Evolutionary conservation across 2,329 filamentous ascomycete species (phyloP), one percentile per base, ranked within the genome.

Genomic region (Dothistroma septosporum): DNA sequence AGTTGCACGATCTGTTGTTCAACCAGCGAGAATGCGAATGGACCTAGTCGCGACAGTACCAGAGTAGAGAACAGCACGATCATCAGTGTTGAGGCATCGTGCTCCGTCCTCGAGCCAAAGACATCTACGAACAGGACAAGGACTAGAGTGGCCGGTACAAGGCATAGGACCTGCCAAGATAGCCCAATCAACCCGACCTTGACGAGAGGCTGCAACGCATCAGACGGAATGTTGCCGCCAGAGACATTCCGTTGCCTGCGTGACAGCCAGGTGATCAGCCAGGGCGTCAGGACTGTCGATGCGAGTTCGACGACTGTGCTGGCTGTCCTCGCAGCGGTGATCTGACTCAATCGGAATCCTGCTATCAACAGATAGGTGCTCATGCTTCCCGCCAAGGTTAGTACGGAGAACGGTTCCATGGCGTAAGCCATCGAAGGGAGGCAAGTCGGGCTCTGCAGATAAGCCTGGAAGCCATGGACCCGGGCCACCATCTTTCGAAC

Each of bases 1-100:
- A 61, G n/a, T 16, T 61, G 59, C 8, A 61, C 59, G 33, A 61
- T 53, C 22, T 61, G 59, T 24, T 61, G 59, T 22, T 57, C 53
- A 9, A 61, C 54, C 19, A 61, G 33, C 12, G 59, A 57, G 28
- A 52, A 61, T 1, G 59, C 59, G 28, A 57, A 61, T 2, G 54
- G 59, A n/a, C 59, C 54, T 11, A 61, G 28, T 7, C 59, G 46
- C 21, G 59, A 61, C 9, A 61, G 48, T 11, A 48, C 47, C n/a
- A 53, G 44, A 31, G 32, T 41, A n/a, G 33, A n/a, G 41, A 57
- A 61, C 4, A 61, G 24, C 2, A 57, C 21, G 14, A 22, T 44
- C 16, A 31, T 14, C 3, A 60, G 14, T 21, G 22, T 11, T 16
- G 55, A 41, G 6, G 35, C 24, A 28, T 28, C 50, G 22, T 44